Conservation (phyloP, 2,329 filamentous ascomycete species). For the Zarea fungicola region DNA sequence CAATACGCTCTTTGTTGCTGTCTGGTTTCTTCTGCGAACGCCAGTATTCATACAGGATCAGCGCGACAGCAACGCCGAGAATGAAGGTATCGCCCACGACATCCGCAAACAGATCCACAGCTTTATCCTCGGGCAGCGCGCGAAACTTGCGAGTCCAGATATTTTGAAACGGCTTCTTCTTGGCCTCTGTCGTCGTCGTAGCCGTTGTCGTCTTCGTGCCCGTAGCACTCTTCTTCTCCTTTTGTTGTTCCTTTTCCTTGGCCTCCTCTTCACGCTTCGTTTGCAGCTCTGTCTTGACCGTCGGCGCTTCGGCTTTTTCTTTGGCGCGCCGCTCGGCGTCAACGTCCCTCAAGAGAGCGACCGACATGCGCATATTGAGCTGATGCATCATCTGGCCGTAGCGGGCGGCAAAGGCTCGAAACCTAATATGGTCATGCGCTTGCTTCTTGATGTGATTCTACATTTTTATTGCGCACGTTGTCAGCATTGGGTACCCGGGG, state of each 20-base stretch:
- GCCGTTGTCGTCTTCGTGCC: background rate
- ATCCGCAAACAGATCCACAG: conserved; percentile 62
- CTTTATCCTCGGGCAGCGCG: conserved; percentile 58
- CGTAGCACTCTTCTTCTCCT: conserved; percentile 12
- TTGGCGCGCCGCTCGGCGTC: conserved; percentile 54
- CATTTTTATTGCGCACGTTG: background rate
- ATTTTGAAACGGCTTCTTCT: conserved; percentile 35
- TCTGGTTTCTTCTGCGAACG: conserved; percentile 57
- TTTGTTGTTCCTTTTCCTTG: conserved; percentile 36
- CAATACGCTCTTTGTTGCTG: conserved; percentile 47
- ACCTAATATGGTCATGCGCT: conserved; percentile 59
- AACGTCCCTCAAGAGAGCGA: conserved; percentile 52
- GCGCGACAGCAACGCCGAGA: conserved; percentile 48
- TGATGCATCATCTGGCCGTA: conserved; percentile 62
- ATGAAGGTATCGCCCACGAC: conserved; percentile 61
- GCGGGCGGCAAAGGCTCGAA: conserved; percentile 54
- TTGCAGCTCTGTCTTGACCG: conserved; percentile 61
- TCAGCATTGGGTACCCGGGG: no score
- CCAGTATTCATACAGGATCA: conserved; percentile 60
- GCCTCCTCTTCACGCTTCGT: conserved; percentile 47
- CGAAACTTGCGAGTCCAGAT: conserved; percentile 60
- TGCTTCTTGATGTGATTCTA: conserved; percentile 63
- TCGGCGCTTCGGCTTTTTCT: conserved; percentile 58
- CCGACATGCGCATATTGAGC: conserved; percentile 60
- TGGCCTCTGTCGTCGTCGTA: background rate